Conservation (phyloP, 306 rosid species). For the Vicia sativa region DNA sequence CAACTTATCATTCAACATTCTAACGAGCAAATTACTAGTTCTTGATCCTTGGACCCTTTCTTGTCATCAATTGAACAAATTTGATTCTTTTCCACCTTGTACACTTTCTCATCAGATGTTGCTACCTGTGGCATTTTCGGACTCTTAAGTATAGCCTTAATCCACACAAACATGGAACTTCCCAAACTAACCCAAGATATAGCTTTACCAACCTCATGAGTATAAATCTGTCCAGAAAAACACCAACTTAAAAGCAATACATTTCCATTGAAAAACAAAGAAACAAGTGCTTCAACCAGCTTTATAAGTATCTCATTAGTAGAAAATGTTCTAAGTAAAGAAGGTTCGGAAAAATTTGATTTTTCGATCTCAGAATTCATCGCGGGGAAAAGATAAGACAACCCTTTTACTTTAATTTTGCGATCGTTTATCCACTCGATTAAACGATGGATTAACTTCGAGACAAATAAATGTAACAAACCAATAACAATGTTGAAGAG, state of each 20-base stretch:
- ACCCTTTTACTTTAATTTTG: conserved; percentile 6
- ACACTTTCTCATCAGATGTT: conserved; percentile 30
- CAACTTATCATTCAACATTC: conserved; percentile 35
- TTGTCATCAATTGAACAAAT: conserved; percentile 7
- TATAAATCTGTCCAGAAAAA: conserved; percentile 44
- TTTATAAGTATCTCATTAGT: conserved; percentile 9
- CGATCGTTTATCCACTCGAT: conserved; percentile 37
- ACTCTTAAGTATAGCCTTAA: conserved; percentile 40
- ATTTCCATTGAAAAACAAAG: conserved; percentile 45
- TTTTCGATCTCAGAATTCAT: conserved; percentile 8
- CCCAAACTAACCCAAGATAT: conserved; percentile 53
- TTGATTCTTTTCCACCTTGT: conserved; percentile 25
- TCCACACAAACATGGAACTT: conserved; percentile 50
- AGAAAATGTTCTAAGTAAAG: conserved; percentile 37
- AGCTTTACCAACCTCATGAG: conserved; percentile 45
- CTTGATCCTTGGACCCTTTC: conserved; percentile 28
- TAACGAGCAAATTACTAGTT: conserved; percentile 7
- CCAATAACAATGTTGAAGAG: conserved; percentile 39
- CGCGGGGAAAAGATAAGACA: not conserved
- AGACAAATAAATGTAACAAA: conserved; percentile 28
- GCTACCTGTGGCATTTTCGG: conserved; percentile 12
- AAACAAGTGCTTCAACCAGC: conserved; percentile 21
- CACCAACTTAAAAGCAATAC: conserved; percentile 48
- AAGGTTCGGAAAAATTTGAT: conserved; percentile 10
- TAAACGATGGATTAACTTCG: conserved; percentile 33